Evolutionary conservation across 441 rosid species (phyloP).

Genomic region (Populus tomentosa): DNA sequence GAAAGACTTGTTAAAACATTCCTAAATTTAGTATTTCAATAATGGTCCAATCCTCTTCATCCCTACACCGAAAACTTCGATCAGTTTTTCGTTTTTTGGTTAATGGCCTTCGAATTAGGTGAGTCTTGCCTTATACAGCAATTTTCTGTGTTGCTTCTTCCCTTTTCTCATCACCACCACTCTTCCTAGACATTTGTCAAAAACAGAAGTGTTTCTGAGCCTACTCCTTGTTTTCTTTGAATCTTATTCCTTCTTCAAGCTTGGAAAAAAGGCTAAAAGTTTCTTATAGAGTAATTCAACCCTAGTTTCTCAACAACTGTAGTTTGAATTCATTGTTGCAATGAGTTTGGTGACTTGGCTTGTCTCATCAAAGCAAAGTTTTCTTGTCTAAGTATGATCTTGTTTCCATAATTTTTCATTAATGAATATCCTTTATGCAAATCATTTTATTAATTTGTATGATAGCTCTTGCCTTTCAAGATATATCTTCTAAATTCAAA

Average conservation of each 20-base stretch:
- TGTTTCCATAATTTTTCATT: not conserved
- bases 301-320: slow-evolving; percentile 2
- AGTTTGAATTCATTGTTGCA: slow-evolving; percentile 1
- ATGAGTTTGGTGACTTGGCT: not conserved
- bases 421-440: not conserved
- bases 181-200: slow-evolving; percentile 27
- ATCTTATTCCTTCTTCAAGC: not conserved
- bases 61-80: slow-evolving; percentile 15
- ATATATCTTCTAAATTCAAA: not conserved
- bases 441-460: not conserved
- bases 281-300: not conserved
- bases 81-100: slow-evolving; percentile 16
- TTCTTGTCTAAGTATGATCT: not conserved
- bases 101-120: slow-evolving; percentile 31
- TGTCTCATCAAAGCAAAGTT: not conserved
- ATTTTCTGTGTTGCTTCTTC: slow-evolving; percentile 14
- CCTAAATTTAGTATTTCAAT: slow-evolving; percentile 20
- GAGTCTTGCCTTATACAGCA: slow-evolving; percentile 35
- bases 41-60: slow-evolving; percentile 1
- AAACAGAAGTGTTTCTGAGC: slow-evolving; percentile 30
- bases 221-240: not conserved
- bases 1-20: slow-evolving; percentile 17
- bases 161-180: slow-evolving; percentile 21
- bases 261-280: not conserved
- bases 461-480: not conserved